These are phyloP conservation scores for Xylaria digitata DNA, from an alignment of 2,329 filamentous ascomycete species.

Conservation along the genomic window DNA sequence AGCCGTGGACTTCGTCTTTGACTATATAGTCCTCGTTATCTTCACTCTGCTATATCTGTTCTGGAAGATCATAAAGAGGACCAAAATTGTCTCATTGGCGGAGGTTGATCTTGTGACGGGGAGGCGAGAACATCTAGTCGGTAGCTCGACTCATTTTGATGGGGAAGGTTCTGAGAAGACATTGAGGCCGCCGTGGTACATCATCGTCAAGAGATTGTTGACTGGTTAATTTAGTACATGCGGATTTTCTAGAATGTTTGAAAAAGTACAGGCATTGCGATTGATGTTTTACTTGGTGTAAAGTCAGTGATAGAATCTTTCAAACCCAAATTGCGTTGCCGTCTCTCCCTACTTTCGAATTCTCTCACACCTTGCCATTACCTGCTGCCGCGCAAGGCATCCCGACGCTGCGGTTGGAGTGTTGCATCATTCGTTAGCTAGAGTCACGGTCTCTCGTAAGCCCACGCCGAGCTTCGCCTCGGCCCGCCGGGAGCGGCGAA, in stretches of 20 bases:
- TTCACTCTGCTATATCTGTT: slow-evolving; percentile 44
- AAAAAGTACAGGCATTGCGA: not conserved
- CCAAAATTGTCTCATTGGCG: slow-evolving; percentile 39
- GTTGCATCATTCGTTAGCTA: too few relatives aligned
- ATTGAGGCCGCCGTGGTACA: slow-evolving; percentile 30
- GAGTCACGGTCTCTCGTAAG: too few relatives aligned
- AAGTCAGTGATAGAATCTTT: not conserved
- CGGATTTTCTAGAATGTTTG: too few relatives aligned
- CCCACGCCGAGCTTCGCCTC: too few relatives aligned
- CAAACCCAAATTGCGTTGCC: not conserved
- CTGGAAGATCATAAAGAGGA: slow-evolving; percentile 47
- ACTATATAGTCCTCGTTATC: slow-evolving; percentile 46
- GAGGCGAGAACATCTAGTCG: slow-evolving; percentile 37
- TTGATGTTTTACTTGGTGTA: not conserved
- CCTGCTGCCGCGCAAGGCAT: too few relatives aligned
- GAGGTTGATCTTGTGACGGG: slow-evolving; percentile 46
- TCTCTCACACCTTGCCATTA: not conserved
- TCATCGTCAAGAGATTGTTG: slow-evolving; percentile 27
- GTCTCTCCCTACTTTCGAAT: not conserved
- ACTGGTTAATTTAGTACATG: slow-evolving; percentile 24
- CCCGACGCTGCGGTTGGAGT: too few relatives aligned
- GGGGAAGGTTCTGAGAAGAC: slow-evolving; percentile 24
- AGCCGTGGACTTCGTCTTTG: slow-evolving; percentile 46
- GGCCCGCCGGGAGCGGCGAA: too few relatives aligned
- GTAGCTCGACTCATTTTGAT: not conserved